Base-by-base conservation (phyloP, 2,329 filamentous ascomycete genomes). In the Fusarium sp. region DNA sequence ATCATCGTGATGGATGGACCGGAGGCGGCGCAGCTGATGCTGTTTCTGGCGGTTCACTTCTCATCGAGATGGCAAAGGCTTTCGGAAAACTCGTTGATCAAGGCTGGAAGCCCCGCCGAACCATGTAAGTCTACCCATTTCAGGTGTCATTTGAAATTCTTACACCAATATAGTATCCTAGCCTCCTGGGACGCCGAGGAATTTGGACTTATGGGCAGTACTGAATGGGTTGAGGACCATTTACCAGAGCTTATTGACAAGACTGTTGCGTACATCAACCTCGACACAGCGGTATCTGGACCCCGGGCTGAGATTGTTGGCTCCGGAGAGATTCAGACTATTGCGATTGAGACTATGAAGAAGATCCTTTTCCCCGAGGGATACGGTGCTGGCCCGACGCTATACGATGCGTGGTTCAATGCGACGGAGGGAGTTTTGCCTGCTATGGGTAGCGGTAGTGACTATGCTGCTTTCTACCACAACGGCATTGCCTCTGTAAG, bases 1-100 rank as follows among this genome's bases (percentile, higher is more conserved):
- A 86, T 37, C 84, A 86, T 60, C 79, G 84, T 13, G 84, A 86
- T 73, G 84, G 84, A 0, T 86, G 84, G 84, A 83, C 85, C 11
- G 77, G 84, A 25, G 84, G 84, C 7, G 84, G 84, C 5, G 84
- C 84, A 2, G 82, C 81, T 0, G 84, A 86, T 52, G 84, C 84
- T 3, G 85, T 85, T 43, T 83, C 80, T 11, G 84, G 84, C 2
- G 81, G 80, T 4, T 81, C 83, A 2, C 78, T 84, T 4, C 73
- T 86, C 32, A 78, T 85, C 27, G 84, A 86, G 56, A 72, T 86
- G 6, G 78, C 82, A 4, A 84, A 82, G 51, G 83, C 82, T 0
- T 84, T 86, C 54, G 80, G 82, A 5, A 79, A 79, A 23, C 77
- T 85, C 0, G 69, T 82, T 7, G 77, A 78, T 25, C 79, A 78